Conservation (phyloP, 257 asterid genomes). For the Oldenlandia corymbosa region DNA sequence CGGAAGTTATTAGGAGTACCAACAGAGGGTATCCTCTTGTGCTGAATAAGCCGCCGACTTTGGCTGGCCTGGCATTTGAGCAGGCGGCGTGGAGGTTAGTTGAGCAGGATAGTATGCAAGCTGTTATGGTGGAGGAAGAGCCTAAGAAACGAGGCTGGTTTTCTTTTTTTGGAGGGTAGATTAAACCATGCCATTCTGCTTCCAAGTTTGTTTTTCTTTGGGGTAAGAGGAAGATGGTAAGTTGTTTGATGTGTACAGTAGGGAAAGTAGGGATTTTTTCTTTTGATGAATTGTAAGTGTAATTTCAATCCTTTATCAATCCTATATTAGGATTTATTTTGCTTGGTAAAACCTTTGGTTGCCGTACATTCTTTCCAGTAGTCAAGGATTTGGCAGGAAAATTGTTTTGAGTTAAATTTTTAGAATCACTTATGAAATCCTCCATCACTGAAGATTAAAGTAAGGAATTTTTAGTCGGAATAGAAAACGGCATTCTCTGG, state of each 20-base stretch:
- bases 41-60: conserved; percentile 84
- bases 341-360: not conserved
- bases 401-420: too few species aligned
- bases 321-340: not conserved
- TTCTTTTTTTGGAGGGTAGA: conserved; percentile 83
- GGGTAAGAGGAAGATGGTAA: not conserved
- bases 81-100: conserved; percentile 99
- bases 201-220: not conserved
- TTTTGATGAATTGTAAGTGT: not conserved
- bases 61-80: conserved; percentile 93
- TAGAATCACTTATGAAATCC: too few species aligned
- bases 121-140: conserved; percentile 90
- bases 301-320: not conserved
- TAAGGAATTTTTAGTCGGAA: too few species aligned
- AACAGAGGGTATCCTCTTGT: conserved; percentile 88
- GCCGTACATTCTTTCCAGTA: not conserved
- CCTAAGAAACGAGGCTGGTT: conserved; percentile 91
- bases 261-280: not conserved
- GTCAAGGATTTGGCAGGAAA: not conserved
- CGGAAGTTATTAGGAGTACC: conserved; percentile 90
- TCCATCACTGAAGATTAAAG: too few species aligned
- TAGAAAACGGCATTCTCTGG: too few species aligned
- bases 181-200: not conserved
- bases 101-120: conserved; percentile 98
- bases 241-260: conserved; percentile 8